Percentiles rank a stretch among this genome's conserved stretches.
These are phyloP conservation scores for Exophiala viscosa DNA, from an alignment of 2,329 filamentous ascomycete species.

Conservation along the genomic window DNA sequence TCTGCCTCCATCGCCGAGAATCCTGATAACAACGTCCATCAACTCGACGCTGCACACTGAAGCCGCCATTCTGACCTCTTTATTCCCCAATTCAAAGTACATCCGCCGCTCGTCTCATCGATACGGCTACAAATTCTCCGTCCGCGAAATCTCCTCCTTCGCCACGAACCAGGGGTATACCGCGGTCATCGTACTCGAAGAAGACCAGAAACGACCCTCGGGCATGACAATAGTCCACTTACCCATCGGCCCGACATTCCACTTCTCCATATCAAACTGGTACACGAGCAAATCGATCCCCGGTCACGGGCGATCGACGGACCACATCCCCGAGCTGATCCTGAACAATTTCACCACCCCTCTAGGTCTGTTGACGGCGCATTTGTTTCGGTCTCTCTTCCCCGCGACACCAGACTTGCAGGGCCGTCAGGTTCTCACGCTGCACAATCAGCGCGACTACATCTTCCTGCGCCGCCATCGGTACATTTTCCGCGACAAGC, in stretches of 20 bases:
- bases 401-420: conserved; percentile 77
- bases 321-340: conserved; percentile 83
- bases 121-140: conserved; percentile 84
- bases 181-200: conserved; percentile 76
- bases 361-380: conserved; percentile 79
- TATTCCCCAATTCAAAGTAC: conserved; percentile 80
- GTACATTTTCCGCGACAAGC: conserved; percentile 89
- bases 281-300: conserved; percentile 81
- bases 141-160: conserved; percentile 85
- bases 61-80: conserved; percentile 69
- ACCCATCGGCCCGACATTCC: conserved; percentile 82
- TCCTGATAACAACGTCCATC: conserved; percentile 86
- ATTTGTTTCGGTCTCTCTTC: conserved; percentile 76
- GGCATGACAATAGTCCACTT: conserved; percentile 82
- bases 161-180: conserved; percentile 80
- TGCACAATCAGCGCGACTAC: conserved; percentile 94
- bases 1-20: conserved; percentile 63
- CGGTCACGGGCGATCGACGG: conserved; percentile 84
- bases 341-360: conserved; percentile 95
- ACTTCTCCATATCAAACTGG: conserved; percentile 89
- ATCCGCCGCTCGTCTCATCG: conserved; percentile 80
- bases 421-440: conserved; percentile 82
- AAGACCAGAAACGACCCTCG: conserved; percentile 80
- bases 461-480: conserved; percentile 88
- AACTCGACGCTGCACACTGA: conserved; percentile 84